These are phyloP conservation scores for Talaromyces piceae DNA, from an alignment of 2,329 filamentous ascomycete species.

Conservation along the genomic window DNA sequence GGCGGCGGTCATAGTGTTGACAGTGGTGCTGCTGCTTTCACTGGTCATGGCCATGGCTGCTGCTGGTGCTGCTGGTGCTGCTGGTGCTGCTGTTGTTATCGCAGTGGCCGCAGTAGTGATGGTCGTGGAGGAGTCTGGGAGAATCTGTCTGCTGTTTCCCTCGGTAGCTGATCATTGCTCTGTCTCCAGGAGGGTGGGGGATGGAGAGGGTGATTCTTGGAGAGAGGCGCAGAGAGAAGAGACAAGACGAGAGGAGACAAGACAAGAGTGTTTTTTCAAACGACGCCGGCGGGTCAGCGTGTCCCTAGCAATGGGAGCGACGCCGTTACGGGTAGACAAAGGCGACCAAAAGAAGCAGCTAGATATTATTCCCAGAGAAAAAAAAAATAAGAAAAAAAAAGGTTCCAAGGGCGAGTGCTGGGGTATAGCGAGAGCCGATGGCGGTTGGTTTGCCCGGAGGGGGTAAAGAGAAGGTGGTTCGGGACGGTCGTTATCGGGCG, in stretches of 20 bases:
- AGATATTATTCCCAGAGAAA: no score
- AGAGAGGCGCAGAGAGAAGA: no score
- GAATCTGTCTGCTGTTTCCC: conserved; percentile 35
- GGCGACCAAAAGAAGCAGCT: no score
- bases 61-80: conserved; percentile 11
- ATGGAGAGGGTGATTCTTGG: neutral
- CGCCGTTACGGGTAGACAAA: neutral
- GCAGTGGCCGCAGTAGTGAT: conserved; percentile 21
- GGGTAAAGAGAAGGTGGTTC: no score
- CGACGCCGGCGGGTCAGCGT: neutral
- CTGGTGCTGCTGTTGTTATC: conserved; percentile 19
- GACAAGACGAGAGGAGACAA: neutral
- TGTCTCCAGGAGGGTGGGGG: conserved; percentile 23
- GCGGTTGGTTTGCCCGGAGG: neutral
- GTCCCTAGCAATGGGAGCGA: neutral
- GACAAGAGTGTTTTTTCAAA: neutral
- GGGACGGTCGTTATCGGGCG: neutral
- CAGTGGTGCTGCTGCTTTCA: conserved; percentile 29
- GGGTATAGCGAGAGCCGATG: neutral
- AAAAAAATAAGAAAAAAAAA: no score
- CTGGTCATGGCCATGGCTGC: conserved; percentile 35
- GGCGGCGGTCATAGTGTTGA: conserved; percentile 23
- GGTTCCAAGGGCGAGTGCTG: no score
- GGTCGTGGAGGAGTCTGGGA: conserved; percentile 31
- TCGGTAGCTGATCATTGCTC: conserved; percentile 39